Evolutionary conservation across 805 yeast species (phyloP), one percentile per base, ranked within the genome.

Genomic region (Saturnispora halmiae): DNA sequence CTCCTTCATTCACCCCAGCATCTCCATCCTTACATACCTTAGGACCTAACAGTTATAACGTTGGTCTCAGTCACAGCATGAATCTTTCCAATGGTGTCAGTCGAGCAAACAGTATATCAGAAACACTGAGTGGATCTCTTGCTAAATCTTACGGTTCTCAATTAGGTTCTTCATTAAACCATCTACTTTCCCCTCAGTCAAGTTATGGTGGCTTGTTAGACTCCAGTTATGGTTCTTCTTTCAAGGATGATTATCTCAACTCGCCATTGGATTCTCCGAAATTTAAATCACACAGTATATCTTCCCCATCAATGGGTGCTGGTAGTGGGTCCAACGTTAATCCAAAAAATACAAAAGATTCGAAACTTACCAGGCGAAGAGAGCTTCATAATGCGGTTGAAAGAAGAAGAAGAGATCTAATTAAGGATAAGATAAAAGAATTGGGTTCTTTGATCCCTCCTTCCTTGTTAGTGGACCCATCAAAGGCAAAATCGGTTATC

Each of bases 341-440:
- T 34, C 61, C 62, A 4, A 61, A 60, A 40, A 59, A 49, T 37
- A 53, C 58, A 38, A 77, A 75, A 52, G 94, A 82, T 40, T 86
- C 81, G 44, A 82, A 82, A 54, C 58, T 82, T 40, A 73, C 77
- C 46, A 70, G 95, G 47, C 71, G 95, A 47, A 66, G 95, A 45
- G 95, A 87, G 55, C 79, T 86, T 46, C 97, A 88, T 59, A 88
- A 88, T 56, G 95, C 95, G 1, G 96, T 88, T 4, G 97, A 88
- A 60, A 72, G 96, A 52, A 70, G 95, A 51, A 72, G 97, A 55
- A 70, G 97, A 47, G 97, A 90, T 58, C 68, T 85, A 51, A 88
- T 88, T 54, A 87, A 88, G 57, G 94, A 83, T 53, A 77, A 84
- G 52, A 87, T 88, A 46, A 81, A 82, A 55, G 95, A 85, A 51